Base-by-base conservation (phyloP, 1,284 basidiomycete genomes). In the Singerocomus inundabilis region DNA sequence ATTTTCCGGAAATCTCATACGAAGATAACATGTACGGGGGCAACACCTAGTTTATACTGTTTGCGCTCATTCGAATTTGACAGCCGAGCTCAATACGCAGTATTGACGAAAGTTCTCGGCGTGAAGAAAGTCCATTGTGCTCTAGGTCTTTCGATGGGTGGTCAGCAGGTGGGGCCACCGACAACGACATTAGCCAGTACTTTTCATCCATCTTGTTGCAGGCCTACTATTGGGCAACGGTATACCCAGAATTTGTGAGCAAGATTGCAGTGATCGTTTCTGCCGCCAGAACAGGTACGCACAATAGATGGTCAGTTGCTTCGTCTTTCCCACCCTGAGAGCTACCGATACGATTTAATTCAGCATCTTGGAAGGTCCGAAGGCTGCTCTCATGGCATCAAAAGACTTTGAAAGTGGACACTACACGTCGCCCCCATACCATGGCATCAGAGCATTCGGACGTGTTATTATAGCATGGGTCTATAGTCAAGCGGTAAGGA, bases 121-220 rank as follows among this genome's bases (percentile, higher is more conserved):
- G 64, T 82, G 16, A 64, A 72, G 46, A 77, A 78, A 55, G 63
- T 79, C 0, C 70, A 69, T 45, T 73, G 75, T 44, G 79, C 74
- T 28, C 67, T 81, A 15, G 80, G 80, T 1, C 81, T 82, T 57
- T 82, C 79, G 4, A 82, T 82, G 80, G 80, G 80, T 24, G 81
- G 73, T 3, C 80, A 81, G 58, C 79, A 80, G 70, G 79, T 70
- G 44, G 36, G 47, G 26, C 21, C 15, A 18, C 32, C 5, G 13
- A 33, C 13, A 5, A 21, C 24, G 10, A 24, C 21, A 30, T n/a
- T 28, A 6, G 28, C 25, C 10, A 7, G n/a, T 5, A 30, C 18
- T 38, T 37, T 35, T 37, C 15, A 50, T 24, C 5, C 13, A 32
- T 36, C 16, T 18, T 13, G 12, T 29, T 25, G 37, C 32, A 81